These are phyloP conservation scores for Datisca glomerata DNA, from an alignment of 306 rosid species.

Conservation along the genomic window DNA sequence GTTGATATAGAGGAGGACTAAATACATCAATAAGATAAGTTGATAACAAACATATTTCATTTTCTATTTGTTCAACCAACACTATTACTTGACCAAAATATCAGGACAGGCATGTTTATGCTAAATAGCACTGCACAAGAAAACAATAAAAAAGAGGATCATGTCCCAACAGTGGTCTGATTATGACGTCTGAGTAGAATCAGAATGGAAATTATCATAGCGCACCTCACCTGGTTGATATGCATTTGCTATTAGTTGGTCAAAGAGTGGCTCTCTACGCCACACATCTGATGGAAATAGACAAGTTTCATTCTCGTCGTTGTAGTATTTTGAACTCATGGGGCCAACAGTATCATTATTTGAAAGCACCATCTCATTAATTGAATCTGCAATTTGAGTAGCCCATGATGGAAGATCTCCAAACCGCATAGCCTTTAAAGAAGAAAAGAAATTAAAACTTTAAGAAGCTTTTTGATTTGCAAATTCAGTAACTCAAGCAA, in stretches of 20 bases:
- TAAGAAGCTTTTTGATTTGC: background rate
- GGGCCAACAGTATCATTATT: slow-evolving; percentile 10
- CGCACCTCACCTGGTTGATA: slow-evolving; percentile 80
- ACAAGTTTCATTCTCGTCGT: slow-evolving; percentile 7
- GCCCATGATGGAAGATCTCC: slow-evolving; percentile 83
- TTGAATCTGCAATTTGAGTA: slow-evolving; percentile 28
- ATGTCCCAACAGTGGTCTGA: too few species aligned
- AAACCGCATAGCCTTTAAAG: slow-evolving; percentile 68
- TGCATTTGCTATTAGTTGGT: slow-evolving; percentile 59
- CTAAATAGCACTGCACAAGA: too few species aligned
- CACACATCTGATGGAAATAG: slow-evolving; percentile 32
- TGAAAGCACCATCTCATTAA: slow-evolving; percentile 21
- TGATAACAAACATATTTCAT: too few species aligned
- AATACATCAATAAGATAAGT: too few species aligned
- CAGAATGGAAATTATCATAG: background rate
- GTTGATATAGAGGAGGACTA: too few species aligned
- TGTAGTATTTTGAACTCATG: slow-evolving; percentile 6
- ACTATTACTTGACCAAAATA: too few species aligned
- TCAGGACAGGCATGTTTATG: too few species aligned
- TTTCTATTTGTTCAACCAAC: too few species aligned
- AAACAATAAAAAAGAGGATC: too few species aligned
- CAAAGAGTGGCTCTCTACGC: slow-evolving; percentile 59
- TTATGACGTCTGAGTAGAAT: too few species aligned
- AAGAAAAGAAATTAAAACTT: background rate
- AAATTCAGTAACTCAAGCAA: too few species aligned